phyloP scores from a whole-genome alignment of 331 rosid species.

The Saraca asoca region DNA sequence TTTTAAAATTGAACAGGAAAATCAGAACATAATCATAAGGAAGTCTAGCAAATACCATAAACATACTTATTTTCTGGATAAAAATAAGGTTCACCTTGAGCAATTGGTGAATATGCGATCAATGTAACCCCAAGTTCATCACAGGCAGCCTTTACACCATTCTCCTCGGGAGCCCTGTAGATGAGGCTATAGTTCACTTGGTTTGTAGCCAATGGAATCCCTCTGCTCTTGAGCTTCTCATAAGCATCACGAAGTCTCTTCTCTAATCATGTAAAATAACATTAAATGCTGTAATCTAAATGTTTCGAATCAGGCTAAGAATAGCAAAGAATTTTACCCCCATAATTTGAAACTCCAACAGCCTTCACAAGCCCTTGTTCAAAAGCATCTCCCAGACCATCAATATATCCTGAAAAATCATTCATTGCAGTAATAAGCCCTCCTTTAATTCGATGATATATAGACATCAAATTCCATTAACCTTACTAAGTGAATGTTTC shows the following conservation, averaged over 20 bases:
- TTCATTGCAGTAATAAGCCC: too few species aligned
- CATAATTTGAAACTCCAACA: too few species aligned
- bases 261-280: constrained; percentile 41
- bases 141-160: constrained; percentile 80
- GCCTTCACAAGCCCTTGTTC: too few species aligned
- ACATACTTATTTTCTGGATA: constrained; percentile 7
- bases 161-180: constrained; percentile 78
- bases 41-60: background rate
- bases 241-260: constrained; percentile 75
- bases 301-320: background rate
- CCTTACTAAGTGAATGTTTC: too few species aligned
- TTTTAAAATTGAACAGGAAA: background rate
- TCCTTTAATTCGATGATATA: too few species aligned
- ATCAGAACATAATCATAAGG: background rate
- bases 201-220: constrained; percentile 88
- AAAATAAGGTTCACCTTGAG: constrained; percentile 63
- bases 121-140: constrained; percentile 90
- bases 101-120: constrained; percentile 95
- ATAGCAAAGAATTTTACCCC: too few species aligned
- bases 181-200: constrained; percentile 97
- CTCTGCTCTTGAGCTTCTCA: constrained; percentile 71
- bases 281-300: background rate
- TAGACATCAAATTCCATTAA: too few species aligned
- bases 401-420: too few species aligned
- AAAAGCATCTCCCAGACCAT: too few species aligned